Percentiles rank a stretch among this genome's conserved stretches.
Evolutionary conservation across 352 stramenopile species (phyloP).

Genomic region (Globisporangium recalcitrans): DNA sequence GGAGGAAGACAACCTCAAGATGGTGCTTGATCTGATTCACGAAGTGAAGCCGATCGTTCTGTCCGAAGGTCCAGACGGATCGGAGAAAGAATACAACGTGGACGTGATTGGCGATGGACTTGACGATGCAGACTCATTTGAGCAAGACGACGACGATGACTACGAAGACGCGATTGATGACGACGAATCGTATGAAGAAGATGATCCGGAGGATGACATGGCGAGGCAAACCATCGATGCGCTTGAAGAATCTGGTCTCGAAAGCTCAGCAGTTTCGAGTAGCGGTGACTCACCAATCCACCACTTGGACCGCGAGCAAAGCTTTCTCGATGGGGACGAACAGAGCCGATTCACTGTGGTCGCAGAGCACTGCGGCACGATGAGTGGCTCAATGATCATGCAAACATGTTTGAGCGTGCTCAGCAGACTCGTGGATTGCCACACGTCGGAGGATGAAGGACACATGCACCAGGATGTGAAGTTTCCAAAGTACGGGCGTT

Average conservation of each 20-base stretch:
- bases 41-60: slow-evolving; percentile 77
- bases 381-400: slow-evolving; percentile 86
- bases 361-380: slow-evolving; percentile 67
- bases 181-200: slow-evolving; percentile 28
- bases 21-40: slow-evolving; percentile 68
- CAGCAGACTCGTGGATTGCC: slow-evolving; percentile 77
- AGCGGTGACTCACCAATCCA: slow-evolving; percentile 28
- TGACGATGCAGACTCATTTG: slow-evolving; percentile 35
- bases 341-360: slow-evolving; percentile 62
- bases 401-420: slow-evolving; percentile 83
- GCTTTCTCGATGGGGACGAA: slow-evolving; percentile 35
- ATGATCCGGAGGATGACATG: slow-evolving; percentile 33
- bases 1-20: slow-evolving; percentile 65
- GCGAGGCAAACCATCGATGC: slow-evolving; percentile 60
- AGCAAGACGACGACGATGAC: slow-evolving; percentile 53
- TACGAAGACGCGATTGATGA: slow-evolving; percentile 27
- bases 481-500: slow-evolving; percentile 70
- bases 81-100: slow-evolving; percentile 67
- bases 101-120: slow-evolving; percentile 49
- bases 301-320: slow-evolving; percentile 16
- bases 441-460: slow-evolving; percentile 77
- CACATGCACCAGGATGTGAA: slow-evolving; percentile 72
- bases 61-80: slow-evolving; percentile 54
- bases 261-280: slow-evolving; percentile 40
- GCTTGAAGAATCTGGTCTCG: slow-evolving; percentile 41